Evolutionary conservation across 2,329 filamentous ascomycete genomes (phyloP).

Genomic region (Phaeoacremonium minimum): DNA sequence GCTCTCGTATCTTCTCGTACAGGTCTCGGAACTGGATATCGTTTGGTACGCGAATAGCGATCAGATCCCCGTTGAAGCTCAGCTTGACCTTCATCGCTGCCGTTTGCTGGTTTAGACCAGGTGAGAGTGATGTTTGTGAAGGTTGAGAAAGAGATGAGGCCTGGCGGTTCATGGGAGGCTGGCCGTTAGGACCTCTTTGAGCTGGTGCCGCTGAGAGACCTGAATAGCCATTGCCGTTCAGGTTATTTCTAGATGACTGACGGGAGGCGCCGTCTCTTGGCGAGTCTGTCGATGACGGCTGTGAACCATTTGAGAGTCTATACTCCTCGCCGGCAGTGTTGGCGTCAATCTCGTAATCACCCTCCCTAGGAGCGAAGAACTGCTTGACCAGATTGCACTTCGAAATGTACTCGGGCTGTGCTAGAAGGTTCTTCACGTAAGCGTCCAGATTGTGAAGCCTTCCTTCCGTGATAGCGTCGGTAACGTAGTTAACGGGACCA

Average conservation of each 20-base stretch:
- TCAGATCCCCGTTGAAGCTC: conserved; percentile 86
- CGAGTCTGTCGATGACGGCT: conserved; percentile 62
- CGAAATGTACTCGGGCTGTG: conserved; percentile 79
- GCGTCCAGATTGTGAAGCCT: conserved; percentile 89
- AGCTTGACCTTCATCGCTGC: conserved; percentile 87
- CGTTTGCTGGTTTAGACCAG: conserved; percentile 37
- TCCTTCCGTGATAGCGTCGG: conserved; percentile 93
- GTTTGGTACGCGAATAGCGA: conserved; percentile 81
- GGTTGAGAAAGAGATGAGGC: conserved; percentile 45
- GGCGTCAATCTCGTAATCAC: conserved; percentile 89
- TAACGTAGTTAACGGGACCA: conserved; percentile 94
- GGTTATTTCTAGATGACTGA: conserved; percentile 62
- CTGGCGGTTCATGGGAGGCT: conserved; percentile 37
- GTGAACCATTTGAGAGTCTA: conserved; percentile 66
- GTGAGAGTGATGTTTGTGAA: conserved; percentile 52
- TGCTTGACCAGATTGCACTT: conserved; percentile 80
- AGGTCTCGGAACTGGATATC: conserved; percentile 76
- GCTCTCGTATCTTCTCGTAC: conserved; percentile 78
- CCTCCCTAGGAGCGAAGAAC: conserved; percentile 85
- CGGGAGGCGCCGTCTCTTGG: conserved; percentile 55
- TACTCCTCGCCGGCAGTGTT: conserved; percentile 63
- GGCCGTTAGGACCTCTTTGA: conserved; percentile 30
- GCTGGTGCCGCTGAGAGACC: conserved; percentile 48
- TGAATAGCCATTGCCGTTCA: conserved; percentile 44
- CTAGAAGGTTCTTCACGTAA: conserved; percentile 88